Conservation (phyloP, 2,329 filamentous ascomycete genomes). For the Nemania sp. region DNA sequence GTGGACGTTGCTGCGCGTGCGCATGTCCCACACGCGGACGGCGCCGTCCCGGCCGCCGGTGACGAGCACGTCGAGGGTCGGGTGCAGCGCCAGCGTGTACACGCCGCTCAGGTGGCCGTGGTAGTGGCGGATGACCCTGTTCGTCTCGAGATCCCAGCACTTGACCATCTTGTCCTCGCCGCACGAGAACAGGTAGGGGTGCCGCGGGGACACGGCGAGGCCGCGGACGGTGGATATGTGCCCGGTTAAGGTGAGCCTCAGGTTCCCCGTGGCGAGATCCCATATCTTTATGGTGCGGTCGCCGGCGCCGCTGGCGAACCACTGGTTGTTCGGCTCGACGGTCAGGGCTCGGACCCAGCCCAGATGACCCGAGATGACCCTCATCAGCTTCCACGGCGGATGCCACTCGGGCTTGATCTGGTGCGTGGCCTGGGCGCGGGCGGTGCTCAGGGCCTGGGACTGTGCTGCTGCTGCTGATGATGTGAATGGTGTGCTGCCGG, state of each 20-base stretch:
- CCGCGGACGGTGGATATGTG: slow-evolving; percentile 91
- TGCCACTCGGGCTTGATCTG: slow-evolving; percentile 88
- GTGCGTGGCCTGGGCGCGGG: slow-evolving; percentile 46
- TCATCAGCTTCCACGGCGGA: slow-evolving; percentile 96
- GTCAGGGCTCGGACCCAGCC: slow-evolving; percentile 91
- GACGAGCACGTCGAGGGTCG: slow-evolving; percentile 90
- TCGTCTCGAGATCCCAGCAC: slow-evolving; percentile 99
- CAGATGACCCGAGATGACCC: slow-evolving; percentile 93
- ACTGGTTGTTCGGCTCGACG: slow-evolving; percentile 94
- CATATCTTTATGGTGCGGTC: slow-evolving; percentile 99
- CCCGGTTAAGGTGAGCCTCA: slow-evolving; percentile 85
- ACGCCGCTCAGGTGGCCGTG: slow-evolving; percentile 96
- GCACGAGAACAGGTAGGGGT: slow-evolving; percentile 97
- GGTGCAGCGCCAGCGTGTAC: slow-evolving; percentile 91
- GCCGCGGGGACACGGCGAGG: slow-evolving; percentile 86
- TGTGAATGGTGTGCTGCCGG: slow-evolving; percentile 17
- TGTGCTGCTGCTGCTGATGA: no score
- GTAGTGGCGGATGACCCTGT: slow-evolving; percentile 97
- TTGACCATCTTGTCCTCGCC: slow-evolving; percentile 99
- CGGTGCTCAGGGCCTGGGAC: slow-evolving; percentile 36
- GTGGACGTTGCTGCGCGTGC: slow-evolving; percentile 92
- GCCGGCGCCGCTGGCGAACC: slow-evolving; percentile 94
- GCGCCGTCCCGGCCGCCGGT: slow-evolving; percentile 95
- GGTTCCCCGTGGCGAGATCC: slow-evolving; percentile 87
- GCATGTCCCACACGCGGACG: slow-evolving; percentile 97